These are phyloP conservation scores for Melaleuca alternifolia DNA, from an alignment of 345 rosid genomes.

Conservation along the genomic window DNA sequence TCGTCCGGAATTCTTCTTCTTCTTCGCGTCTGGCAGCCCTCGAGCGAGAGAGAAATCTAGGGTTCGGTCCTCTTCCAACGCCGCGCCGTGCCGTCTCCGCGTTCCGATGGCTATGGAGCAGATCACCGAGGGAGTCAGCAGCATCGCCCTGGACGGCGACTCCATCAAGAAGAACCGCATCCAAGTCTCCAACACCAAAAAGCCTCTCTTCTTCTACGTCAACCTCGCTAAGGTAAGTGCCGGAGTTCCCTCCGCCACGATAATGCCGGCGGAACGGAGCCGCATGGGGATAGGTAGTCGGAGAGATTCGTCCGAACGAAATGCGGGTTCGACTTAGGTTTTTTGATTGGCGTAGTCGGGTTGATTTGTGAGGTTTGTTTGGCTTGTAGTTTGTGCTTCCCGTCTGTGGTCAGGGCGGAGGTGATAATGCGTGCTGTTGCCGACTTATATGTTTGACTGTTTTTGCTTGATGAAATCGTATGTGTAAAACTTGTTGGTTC, in stretches of 20 bases:
- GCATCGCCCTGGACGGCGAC: conserved; percentile 40
- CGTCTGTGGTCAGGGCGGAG: too few relatives aligned
- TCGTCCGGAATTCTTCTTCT: neutral
- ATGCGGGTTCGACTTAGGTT: neutral
- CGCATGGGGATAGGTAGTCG: too few relatives aligned
- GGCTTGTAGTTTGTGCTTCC: too few relatives aligned
- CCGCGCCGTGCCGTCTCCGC: neutral
- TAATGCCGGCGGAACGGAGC: neutral
- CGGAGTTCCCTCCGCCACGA: neutral
- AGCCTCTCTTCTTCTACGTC: conserved; percentile 88
- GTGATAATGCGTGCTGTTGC: too few relatives aligned
- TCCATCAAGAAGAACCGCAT: conserved; percentile 70
- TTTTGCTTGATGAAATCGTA: neutral
- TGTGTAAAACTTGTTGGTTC: neutral
- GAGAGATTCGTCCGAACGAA: neutral
- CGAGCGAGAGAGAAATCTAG: neutral
- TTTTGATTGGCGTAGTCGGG: neutral
- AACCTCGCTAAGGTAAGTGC: conserved; percentile 80
- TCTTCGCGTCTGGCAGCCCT: neutral
- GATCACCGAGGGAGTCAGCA: conserved; percentile 56
- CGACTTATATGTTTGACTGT: neutral
- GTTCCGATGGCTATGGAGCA: conserved; percentile 46
- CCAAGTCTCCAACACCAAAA: conserved; percentile 94
- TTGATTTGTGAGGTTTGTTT: too few relatives aligned
- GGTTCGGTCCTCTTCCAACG: neutral